Conservation (phyloP, 2,329 filamentous ascomycete genomes). For the Apiospora rasikravindrae region DNA sequence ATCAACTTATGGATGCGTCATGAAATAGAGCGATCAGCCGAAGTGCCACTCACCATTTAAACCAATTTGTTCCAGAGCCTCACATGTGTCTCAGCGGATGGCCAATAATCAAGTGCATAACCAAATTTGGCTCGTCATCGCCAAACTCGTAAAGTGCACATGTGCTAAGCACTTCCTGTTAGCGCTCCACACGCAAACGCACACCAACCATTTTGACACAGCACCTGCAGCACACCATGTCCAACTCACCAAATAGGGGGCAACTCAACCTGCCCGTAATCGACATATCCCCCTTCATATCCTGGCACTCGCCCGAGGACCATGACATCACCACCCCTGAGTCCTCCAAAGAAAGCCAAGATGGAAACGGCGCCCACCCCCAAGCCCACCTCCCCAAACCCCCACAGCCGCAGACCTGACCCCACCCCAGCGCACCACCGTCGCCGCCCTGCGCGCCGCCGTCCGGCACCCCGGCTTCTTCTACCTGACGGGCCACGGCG, state of each 20-base stretch:
- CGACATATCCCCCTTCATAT: slow-evolving; percentile 17
- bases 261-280: slow-evolving; percentile 18
- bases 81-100: not conserved
- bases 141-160: not conserved
- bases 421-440: slow-evolving; percentile 8
- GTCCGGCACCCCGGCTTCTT: slow-evolving; percentile 18
- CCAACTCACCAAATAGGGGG: not conserved
- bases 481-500: slow-evolving; percentile 18
- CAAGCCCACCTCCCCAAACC: slow-evolving; percentile 4
- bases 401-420: not conserved
- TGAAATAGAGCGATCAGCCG: not conserved
- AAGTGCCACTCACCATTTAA: not conserved
- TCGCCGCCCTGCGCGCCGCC: slow-evolving; percentile 15
- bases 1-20: not conserved
- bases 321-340: not conserved
- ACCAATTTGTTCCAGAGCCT: not conserved
- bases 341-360: not conserved
- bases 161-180: not conserved
- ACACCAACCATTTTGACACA: not conserved
- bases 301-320: not conserved
- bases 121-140: not conserved
- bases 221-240: not conserved
- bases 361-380: not conserved
- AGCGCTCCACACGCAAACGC: not conserved
- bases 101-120: not conserved